These are phyloP conservation scores for Solanum commersonii DNA, from an alignment of 257 asterid genomes.

Conservation along the genomic window DNA sequence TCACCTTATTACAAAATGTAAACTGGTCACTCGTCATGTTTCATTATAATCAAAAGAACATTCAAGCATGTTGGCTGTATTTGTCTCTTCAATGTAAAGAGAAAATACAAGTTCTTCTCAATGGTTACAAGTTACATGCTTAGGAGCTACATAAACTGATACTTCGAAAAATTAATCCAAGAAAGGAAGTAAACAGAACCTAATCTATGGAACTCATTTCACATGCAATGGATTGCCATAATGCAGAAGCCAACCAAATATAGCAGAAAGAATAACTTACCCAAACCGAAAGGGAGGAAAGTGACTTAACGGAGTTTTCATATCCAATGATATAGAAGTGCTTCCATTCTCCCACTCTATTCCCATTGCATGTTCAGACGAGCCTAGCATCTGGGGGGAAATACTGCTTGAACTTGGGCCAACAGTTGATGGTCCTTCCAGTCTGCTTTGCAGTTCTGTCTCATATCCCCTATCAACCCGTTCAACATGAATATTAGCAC, in stretches of 20 bases:
- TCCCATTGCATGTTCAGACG: constrained; percentile 50
- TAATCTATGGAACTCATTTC: background rate
- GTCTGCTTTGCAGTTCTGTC: constrained; percentile 35
- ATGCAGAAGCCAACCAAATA: constrained; percentile 3
- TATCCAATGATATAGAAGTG: constrained; percentile 74
- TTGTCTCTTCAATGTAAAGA: background rate
- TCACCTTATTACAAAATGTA: background rate
- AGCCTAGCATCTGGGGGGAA: constrained; percentile 56
- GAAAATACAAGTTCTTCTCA: background rate
- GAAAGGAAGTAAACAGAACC: background rate
- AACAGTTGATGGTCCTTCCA: constrained; percentile 32
- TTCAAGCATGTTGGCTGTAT: background rate
- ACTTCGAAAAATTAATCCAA: background rate
- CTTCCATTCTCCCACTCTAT: constrained; percentile 66
- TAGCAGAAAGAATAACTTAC: constrained; percentile 44
- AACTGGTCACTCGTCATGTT: background rate
- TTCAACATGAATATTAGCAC: constrained; percentile 41
- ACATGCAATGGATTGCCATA: background rate
- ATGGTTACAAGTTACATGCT: background rate
- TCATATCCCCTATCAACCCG: constrained; percentile 52
- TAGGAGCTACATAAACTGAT: background rate
- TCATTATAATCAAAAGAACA: background rate
- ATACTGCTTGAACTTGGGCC: constrained; percentile 47
- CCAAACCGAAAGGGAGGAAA: constrained; percentile 96
- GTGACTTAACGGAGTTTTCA: constrained; percentile 87